Conservation (phyloP, 1,284 basidiomycete species). For the Fomitopsis betulina region DNA sequence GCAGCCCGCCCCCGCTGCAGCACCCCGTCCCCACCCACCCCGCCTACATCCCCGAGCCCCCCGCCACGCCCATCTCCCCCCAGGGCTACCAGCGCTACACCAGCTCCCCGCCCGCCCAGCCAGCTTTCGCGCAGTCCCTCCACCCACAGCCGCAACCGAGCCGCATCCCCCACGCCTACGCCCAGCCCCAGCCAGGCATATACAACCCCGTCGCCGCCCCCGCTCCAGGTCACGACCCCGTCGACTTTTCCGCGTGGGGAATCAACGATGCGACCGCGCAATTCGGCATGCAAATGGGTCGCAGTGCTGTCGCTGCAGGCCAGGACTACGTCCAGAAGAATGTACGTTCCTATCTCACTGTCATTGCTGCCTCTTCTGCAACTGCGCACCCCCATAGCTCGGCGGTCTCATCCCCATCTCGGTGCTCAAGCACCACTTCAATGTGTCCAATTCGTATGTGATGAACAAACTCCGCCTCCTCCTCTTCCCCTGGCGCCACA, state of each 20-base stretch:
- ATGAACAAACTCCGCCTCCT: conserved; percentile 86
- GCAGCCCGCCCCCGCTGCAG: conserved; percentile 78
- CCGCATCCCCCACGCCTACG: conserved; percentile 27
- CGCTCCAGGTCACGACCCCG: conserved; percentile 25
- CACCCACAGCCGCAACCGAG: conserved; percentile 25
- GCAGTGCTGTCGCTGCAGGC: conserved; percentile 88
- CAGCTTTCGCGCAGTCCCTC: conserved; percentile 36
- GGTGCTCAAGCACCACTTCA: conserved; percentile 90
- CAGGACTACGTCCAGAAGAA: conserved; percentile 97
- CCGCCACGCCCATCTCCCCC: conserved; percentile 70
- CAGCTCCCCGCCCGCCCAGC: conserved; percentile 45
- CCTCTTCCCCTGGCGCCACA: conserved; percentile 95
- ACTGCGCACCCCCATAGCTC: conserved; percentile 45
- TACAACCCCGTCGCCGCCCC: conserved; percentile 25
- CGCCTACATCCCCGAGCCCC: conserved; percentile 86
- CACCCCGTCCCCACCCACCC: conserved; percentile 90
- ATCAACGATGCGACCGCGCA: conserved; percentile 94
- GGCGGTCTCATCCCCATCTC: conserved; percentile 74
- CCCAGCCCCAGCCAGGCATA: conserved; percentile 14
- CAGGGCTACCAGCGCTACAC: conserved; percentile 74
- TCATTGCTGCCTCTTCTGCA: background rate
- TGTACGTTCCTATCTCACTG: conserved; percentile 43
- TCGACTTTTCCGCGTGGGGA: conserved; percentile 70
- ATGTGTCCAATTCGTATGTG: conserved; percentile 96
- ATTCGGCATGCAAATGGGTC: conserved; percentile 95